These are phyloP conservation scores for Mucor irregularis DNA, from an alignment of 371 early-diverging fungal genomes.

Conservation along the genomic window DNA sequence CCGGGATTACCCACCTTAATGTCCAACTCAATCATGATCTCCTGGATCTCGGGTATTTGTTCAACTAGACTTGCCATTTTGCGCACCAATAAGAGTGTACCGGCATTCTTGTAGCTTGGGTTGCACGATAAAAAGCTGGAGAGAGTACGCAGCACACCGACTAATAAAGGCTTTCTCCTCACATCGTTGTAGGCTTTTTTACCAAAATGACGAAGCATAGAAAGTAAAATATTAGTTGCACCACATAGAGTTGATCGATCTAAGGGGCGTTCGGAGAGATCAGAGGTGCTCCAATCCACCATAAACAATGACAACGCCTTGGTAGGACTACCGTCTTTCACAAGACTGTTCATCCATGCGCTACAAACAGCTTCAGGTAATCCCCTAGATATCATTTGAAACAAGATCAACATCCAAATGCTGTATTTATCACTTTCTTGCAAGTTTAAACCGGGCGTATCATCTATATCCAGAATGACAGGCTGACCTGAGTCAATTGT, in stretches of 20 bases:
- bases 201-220: constrained; percentile 33
- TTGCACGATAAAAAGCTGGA: constrained; percentile 24
- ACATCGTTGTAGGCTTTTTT: constrained; percentile 24
- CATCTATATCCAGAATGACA: constrained; percentile 21
- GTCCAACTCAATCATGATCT: constrained; percentile 22
- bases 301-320: constrained; percentile 21
- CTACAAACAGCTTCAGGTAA: constrained; percentile 26
- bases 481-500: constrained; percentile 1
- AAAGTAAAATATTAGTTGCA: constrained; percentile 33
- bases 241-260: constrained; percentile 24
- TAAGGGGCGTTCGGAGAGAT: constrained; percentile 14
- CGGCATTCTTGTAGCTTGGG: constrained; percentile 30
- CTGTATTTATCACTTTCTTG: constrained; percentile 30
- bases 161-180: constrained; percentile 28
- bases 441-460: constrained; percentile 12
- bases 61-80: constrained; percentile 5
- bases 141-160: constrained; percentile 33
- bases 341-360: constrained; percentile 25
- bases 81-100: constrained; percentile 28
- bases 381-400: constrained; percentile 17
- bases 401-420: constrained; percentile 37
- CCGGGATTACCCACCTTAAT: neutral
- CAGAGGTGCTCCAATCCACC: constrained; percentile 29
- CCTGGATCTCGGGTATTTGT: constrained; percentile 28
- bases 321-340: constrained; percentile 22